phyloP scores from a whole-genome alignment of 75 land plant species.

The Ceratopteris richardii region DNA sequence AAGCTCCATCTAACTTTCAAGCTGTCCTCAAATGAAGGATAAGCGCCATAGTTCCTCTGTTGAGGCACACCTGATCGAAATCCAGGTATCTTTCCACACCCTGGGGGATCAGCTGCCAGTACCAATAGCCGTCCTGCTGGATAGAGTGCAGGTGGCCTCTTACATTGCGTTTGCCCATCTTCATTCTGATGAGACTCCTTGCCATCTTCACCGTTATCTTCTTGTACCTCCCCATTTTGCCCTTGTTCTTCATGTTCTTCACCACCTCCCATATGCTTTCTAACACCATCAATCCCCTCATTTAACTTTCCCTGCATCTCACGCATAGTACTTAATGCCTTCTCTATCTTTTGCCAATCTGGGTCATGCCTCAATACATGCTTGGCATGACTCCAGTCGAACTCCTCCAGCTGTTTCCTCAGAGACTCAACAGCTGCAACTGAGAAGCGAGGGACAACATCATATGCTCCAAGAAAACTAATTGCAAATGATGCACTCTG shows the following conservation, averaged over 20 bases:
- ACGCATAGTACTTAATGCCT: too few species aligned
- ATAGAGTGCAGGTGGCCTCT: conserved; percentile 9
- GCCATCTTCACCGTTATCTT: too few species aligned
- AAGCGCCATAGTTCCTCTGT: conserved; percentile 22
- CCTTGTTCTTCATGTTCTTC: too few species aligned
- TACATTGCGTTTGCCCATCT: conserved; percentile 4
- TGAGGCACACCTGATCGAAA: conserved; percentile 11
- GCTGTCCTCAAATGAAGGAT: conserved; percentile 24
- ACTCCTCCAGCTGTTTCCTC: conserved; percentile 17
- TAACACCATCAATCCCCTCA: too few species aligned
- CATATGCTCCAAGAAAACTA: conserved; percentile 16
- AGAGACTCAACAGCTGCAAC: conserved; percentile 15
- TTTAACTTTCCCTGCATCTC: too few species aligned
- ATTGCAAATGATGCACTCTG: conserved; percentile 16
- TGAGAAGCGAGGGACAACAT: conserved; percentile 27
- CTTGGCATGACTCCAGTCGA: conserved; percentile 23
- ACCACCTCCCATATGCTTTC: too few species aligned
- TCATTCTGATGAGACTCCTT: not conserved
- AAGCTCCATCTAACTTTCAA: conserved; percentile 23
- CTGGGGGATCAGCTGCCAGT: conserved; percentile 20
- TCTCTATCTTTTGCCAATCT: conserved; percentile 20
- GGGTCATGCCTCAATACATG: conserved; percentile 13
- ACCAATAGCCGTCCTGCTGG: conserved; percentile 26
- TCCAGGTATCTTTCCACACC: conserved; percentile 19
- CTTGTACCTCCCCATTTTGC: too few species aligned